Percentiles rank a stretch among this genome's conserved stretches.
Evolutionary conservation across 768 basidiomycete species (phyloP).

Genomic region (Russula sp.): DNA sequence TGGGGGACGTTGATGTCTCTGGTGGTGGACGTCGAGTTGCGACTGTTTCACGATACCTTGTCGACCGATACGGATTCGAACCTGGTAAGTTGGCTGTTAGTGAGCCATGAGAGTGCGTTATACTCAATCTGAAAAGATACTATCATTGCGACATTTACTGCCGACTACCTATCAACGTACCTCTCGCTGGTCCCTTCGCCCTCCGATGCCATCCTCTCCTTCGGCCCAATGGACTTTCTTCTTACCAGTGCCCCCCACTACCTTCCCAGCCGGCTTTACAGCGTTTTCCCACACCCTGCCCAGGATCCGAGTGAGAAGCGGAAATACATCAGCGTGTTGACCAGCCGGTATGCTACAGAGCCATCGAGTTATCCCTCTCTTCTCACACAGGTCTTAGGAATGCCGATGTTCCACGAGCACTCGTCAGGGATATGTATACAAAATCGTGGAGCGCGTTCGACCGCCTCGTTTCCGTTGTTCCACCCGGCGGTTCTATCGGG

Average conservation of each 20-base stretch:
- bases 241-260: slow-evolving; percentile 71
- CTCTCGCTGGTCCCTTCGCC: slow-evolving; percentile 67
- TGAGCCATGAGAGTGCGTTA: not conserved
- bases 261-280: slow-evolving; percentile 67
- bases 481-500: slow-evolving; percentile 88
- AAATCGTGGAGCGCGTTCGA: slow-evolving; percentile 93
- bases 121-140: slow-evolving; percentile 44
- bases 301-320: slow-evolving; percentile 68
- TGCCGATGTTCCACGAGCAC: slow-evolving; percentile 75
- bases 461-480: slow-evolving; percentile 79
- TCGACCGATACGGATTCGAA: slow-evolving; percentile 77
- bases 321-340: slow-evolving; percentile 63
- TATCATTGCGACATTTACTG: slow-evolving; percentile 67
- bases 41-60: slow-evolving; percentile 64
- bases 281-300: slow-evolving; percentile 72
- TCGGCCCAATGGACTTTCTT: slow-evolving; percentile 75
- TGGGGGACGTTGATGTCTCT: slow-evolving; percentile 73
- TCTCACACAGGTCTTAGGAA: slow-evolving; percentile 41
- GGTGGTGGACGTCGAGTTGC: slow-evolving; percentile 59
- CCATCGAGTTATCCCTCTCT: not conserved
- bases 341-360: slow-evolving; percentile 48
- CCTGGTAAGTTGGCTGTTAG: slow-evolving; percentile 38
- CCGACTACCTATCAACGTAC: slow-evolving; percentile 69
- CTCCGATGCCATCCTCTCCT: slow-evolving; percentile 68
- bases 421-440: slow-evolving; percentile 86